Evolutionary conservation across 2,329 filamentous ascomycete genomes (phyloP).

Genomic region (Penicillium hordei): DNA sequence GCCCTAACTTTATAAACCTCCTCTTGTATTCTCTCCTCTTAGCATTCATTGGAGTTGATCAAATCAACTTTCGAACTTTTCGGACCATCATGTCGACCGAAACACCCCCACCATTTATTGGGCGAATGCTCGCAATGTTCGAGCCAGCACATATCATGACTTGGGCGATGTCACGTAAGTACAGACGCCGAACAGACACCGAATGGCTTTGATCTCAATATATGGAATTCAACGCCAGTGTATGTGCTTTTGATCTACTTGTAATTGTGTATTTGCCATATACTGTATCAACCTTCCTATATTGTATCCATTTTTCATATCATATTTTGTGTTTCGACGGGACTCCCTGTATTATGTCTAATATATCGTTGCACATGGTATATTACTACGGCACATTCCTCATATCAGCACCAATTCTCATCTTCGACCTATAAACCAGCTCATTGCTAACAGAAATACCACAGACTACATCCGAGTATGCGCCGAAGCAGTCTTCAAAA

Average conservation of each 20-base stretch:
- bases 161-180: conserved; percentile 32
- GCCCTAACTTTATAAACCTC: neutral
- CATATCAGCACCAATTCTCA: neutral
- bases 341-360: neutral
- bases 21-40: neutral
- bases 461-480: conserved; percentile 36
- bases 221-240: neutral
- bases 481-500: conserved; percentile 34
- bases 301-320: neutral
- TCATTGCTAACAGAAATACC: conserved; percentile 12
- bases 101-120: conserved; percentile 12
- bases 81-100: conserved; percentile 12
- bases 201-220: neutral
- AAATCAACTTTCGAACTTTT: neutral
- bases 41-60: neutral
- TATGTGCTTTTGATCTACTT: neutral
- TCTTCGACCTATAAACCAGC: neutral
- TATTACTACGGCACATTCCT: neutral
- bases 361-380: neutral
- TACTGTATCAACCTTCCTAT: neutral
- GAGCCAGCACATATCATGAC: conserved; percentile 29
- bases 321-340: neutral
- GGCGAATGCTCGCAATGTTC: conserved; percentile 22
- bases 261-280: neutral
- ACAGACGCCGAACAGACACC: conserved; percentile 1